Evolutionary conservation across 441 rosid genomes (phyloP), one percentile per base, ranked within the genome.

Genomic region (Mallotus japonicus): DNA sequence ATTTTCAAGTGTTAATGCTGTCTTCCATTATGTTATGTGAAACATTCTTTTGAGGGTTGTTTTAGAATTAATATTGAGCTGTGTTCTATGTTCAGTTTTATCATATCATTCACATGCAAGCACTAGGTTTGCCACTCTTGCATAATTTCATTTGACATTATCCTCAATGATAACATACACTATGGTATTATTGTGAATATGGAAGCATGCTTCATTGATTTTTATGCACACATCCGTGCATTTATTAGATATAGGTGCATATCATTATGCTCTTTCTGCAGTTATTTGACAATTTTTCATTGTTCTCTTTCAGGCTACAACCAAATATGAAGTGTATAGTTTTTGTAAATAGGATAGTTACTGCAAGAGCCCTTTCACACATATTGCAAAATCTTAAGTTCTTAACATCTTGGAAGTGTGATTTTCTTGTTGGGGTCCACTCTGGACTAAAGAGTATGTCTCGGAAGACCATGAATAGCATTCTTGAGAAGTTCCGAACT

Each of bases 281-380:
- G 58, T 72, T 62, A 70, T 73, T 78, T 78, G 66, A 72, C 55
- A 65, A 69, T 65, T 57, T 74, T 67, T 32, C 32, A n/a, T 58
- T 63, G 69, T 70, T 72, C 62, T 8, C 19, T 76, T 87, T 63
- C 97, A 95, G 98, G 88, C 80, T 86, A 69, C 97, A 85, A 77
- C 87, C 88, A 72, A 79, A 91, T 79, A 86, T 87, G 90, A 95
- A 95, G 83, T 89, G 97, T 79, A 89, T 95, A 86, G 75, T 92
- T 73, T 95, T 95, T 83, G 99, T 95, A 74, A 91, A 90, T 83
- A 91, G 99, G 87, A 90, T 95, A 76, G 83, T 90, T 70, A 89
- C 84, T 77, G 99, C 99, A 14, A 90, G 94, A 84, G 82, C 93
- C 65, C 78, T 95, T 81, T 81, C 98, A 70, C 82, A 72, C 81